A percentile compares a stretch with the other conserved stretches of the same genome.
These are phyloP conservation scores for Pachyrhizus erosus DNA, from an alignment of 306 rosid genomes.

Conservation along the genomic window DNA sequence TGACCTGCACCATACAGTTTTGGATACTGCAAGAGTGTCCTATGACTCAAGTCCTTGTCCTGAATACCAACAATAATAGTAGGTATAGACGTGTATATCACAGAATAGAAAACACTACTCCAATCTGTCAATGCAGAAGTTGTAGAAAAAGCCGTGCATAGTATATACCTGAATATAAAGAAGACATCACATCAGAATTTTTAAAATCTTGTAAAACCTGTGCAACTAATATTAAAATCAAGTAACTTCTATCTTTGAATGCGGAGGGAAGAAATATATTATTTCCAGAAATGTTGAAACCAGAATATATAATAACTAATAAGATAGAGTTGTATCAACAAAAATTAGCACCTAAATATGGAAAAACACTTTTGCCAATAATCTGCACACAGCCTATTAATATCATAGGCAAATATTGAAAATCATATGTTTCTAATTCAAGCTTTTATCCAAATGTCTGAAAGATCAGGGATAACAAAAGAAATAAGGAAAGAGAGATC, in stretches of 20 bases:
- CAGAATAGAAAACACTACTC: conserved; percentile 97
- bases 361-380: conserved; percentile 16
- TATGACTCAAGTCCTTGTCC: conserved; percentile 89
- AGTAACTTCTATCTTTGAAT: conserved; percentile 26
- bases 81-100: conserved; percentile 91
- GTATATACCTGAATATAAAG: conserved; percentile 71
- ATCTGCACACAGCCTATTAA: conserved; percentile 3
- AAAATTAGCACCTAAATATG: conserved; percentile 1
- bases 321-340: not conserved
- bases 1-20: conserved; percentile 88
- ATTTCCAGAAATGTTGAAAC: conserved; percentile 27
- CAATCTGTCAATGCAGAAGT: conserved; percentile 98
- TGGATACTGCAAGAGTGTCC: conserved; percentile 76
- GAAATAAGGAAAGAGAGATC: not conserved
- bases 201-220: conserved; percentile 24
- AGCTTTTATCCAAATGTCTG: conserved; percentile 11
- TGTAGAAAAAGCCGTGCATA: conserved; percentile 86
- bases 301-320: conserved; percentile 36
- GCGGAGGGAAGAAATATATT: conserved; percentile 11
- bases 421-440: conserved; percentile 6
- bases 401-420: conserved; percentile 27
- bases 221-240: conserved; percentile 20
- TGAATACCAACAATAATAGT: conserved; percentile 92
- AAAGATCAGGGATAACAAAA: not conserved
- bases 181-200: conserved; percentile 40